Percentiles rank a stretch among this genome's conserved stretches.
Conservation (phyloP, 1,284 basidiomycete species). For the Cutaneotrichosporon daszewskae region DNA sequence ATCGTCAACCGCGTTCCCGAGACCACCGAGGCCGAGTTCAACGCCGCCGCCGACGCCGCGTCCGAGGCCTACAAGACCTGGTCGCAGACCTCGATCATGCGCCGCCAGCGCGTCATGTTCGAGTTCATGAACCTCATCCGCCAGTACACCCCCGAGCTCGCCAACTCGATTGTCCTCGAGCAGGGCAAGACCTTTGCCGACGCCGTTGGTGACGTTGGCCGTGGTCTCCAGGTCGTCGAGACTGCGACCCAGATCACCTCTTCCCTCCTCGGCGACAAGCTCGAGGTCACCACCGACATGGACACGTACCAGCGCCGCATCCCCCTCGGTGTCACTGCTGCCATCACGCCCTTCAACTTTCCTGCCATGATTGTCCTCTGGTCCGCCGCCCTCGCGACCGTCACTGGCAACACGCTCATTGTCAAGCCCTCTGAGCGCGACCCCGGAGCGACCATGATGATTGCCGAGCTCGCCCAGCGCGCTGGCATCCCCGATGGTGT, state of each 20-base stretch:
- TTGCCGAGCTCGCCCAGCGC: constrained; percentile 83
- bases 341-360: constrained; percentile 77
- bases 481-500: constrained; percentile 70
- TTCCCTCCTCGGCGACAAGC: constrained; percentile 77
- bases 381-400: constrained; percentile 67
- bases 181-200: constrained; percentile 87
- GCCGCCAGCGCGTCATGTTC: constrained; percentile 80
- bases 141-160: constrained; percentile 58
- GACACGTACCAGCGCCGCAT: constrained; percentile 61
- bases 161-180: constrained; percentile 65
- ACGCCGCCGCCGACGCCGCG: constrained; percentile 77
- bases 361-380: constrained; percentile 88
- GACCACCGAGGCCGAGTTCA: constrained; percentile 75
- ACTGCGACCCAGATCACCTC: constrained; percentile 76
- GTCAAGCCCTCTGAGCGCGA: constrained; percentile 95
- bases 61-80: constrained; percentile 84
- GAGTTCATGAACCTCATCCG: constrained; percentile 81
- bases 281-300: constrained; percentile 97
- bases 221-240: constrained; percentile 85
- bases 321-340: constrained; percentile 61
- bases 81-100: constrained; percentile 78
- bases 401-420: constrained; percentile 75
- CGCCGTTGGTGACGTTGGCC: constrained; percentile 88
- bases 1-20: constrained; percentile 83
- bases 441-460: constrained; percentile 94